A percentile compares a stretch with the other conserved stretches of the same genome.
Conservation (phyloP, 441 rosid species). For the Arabidopsis hybrid region DNA sequence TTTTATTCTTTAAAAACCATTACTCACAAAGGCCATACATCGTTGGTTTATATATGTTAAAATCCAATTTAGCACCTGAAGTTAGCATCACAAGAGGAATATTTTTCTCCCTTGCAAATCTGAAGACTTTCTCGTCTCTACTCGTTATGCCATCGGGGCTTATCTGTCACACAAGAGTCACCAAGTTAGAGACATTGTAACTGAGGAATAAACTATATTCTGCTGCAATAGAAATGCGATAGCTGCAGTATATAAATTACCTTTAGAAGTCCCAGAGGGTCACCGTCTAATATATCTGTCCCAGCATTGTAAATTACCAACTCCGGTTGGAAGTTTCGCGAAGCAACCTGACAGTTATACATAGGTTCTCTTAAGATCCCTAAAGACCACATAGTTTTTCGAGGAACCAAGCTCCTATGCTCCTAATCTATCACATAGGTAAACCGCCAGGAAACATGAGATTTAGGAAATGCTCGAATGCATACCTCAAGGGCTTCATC, state of each 20-base stretch:
- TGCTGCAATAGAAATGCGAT: constrained; percentile 1
- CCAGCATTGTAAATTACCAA: constrained; percentile 93
- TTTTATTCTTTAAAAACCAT: background rate
- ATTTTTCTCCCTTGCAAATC: constrained; percentile 76
- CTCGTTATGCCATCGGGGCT: constrained; percentile 76
- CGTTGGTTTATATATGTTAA: background rate
- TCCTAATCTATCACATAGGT: background rate
- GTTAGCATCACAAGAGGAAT: constrained; percentile 91
- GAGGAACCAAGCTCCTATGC: background rate
- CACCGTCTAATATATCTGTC: constrained; percentile 96
- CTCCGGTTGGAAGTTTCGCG: constrained; percentile 68
- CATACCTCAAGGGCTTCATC: constrained; percentile 89
- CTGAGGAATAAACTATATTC: constrained; percentile 10
- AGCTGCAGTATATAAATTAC: constrained; percentile 42
- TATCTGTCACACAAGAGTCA: constrained; percentile 55
- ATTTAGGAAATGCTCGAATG: constrained; percentile 13
- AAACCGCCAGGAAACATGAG: constrained; percentile 11
- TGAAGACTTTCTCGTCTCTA: constrained; percentile 93
- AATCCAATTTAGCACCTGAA: constrained; percentile 62
- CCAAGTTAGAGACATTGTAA: constrained; percentile 7
- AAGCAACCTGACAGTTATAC: constrained; percentile 66
- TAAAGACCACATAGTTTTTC: constrained; percentile 3
- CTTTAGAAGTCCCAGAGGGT: constrained; percentile 89
- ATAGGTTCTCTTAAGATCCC: background rate
- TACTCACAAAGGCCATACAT: background rate